phyloP scores from a whole-genome alignment of 2,329 filamentous ascomycete species.

The Dactylellina sp. region DNA sequence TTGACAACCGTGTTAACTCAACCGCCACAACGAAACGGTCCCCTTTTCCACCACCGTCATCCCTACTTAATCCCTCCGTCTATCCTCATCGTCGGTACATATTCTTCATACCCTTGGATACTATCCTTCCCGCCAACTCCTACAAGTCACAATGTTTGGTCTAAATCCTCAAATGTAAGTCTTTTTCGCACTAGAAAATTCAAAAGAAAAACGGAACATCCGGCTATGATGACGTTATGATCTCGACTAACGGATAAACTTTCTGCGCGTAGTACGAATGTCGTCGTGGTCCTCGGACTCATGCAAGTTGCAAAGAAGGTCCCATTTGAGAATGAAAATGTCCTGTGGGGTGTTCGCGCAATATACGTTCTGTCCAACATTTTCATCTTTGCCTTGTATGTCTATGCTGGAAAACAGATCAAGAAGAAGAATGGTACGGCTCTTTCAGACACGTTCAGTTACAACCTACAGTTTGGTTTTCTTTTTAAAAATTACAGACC shows the following conservation, averaged over 20 bases:
- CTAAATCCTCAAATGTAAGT: constrained; percentile 55
- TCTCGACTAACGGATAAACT: constrained; percentile 24
- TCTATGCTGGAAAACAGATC: constrained; percentile 85
- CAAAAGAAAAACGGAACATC: not conserved
- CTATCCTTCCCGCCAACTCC: not conserved
- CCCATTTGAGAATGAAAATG: constrained; percentile 87
- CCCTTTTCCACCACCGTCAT: constrained; percentile 44
- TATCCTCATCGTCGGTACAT: constrained; percentile 6
- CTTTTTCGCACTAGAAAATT: not conserved
- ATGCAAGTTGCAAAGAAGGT: constrained; percentile 98
- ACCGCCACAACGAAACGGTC: constrained; percentile 19
- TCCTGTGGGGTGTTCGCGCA: constrained; percentile 73
- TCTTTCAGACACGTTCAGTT: constrained; percentile 1
- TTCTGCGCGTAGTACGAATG: constrained; percentile 79
- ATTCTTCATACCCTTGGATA: constrained; percentile 9
- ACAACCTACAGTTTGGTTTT: not conserved
- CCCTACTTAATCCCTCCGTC: constrained; percentile 30
- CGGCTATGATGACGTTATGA: constrained; percentile 14
- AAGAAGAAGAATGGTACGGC: constrained; percentile 94
- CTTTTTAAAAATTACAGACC: not conserved
- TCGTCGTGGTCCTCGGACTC: constrained; percentile 94
- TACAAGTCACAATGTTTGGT: constrained; percentile 48
- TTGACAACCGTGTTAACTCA: constrained; percentile 57
- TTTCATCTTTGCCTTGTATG: constrained; percentile 84
- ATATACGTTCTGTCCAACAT: constrained; percentile 79